phyloP scores from a whole-genome alignment of 805 yeast genomes.

The Saturnispora dispora region DNA sequence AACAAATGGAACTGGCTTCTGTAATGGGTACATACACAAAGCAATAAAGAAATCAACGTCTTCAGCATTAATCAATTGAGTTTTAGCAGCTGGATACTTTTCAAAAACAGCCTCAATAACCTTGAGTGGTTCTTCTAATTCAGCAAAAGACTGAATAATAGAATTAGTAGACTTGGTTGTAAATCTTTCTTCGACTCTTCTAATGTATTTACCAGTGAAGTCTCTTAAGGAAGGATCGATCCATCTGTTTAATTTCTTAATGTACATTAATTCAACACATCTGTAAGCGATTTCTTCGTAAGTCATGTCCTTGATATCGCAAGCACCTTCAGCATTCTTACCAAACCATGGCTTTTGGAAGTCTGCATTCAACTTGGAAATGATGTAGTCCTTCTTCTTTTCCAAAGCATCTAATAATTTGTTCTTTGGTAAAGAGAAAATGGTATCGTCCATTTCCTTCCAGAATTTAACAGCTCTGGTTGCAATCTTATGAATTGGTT shows the following conservation, averaged over 20 bases:
- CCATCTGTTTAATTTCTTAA: slow-evolving; percentile 74
- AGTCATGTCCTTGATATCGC: slow-evolving; percentile 93
- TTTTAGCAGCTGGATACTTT: slow-evolving; percentile 64
- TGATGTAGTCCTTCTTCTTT: slow-evolving; percentile 80
- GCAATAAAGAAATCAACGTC: slow-evolving; percentile 89
- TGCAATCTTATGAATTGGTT: slow-evolving; percentile 97
- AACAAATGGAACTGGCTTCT: slow-evolving; percentile 97
- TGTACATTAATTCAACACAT: slow-evolving; percentile 80
- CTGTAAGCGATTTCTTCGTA: slow-evolving; percentile 85
- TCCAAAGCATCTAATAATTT: slow-evolving; percentile 72
- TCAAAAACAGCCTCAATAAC: slow-evolving; percentile 52
- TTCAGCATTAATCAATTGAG: slow-evolving; percentile 86
- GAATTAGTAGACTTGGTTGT: slow-evolving; percentile 50
- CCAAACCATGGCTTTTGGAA: slow-evolving; percentile 99
- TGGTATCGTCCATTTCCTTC: slow-evolving; percentile 94
- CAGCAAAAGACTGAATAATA: slow-evolving; percentile 62
- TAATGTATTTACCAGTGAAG: slow-evolving; percentile 76
- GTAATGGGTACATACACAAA: slow-evolving; percentile 71
- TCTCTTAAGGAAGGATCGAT: slow-evolving; percentile 79
- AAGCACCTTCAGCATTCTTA: slow-evolving; percentile 60
- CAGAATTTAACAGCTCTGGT: slow-evolving; percentile 96
- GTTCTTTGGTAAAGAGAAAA: slow-evolving; percentile 84
- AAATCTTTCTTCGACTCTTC: slow-evolving; percentile 97
- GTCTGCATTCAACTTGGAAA: slow-evolving; percentile 79
- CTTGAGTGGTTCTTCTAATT: slow-evolving; percentile 58